Evolutionary conservation across 768 basidiomycete genomes (phyloP), one percentile per base, ranked within the genome.

Genomic region (Suillus decipiens): DNA sequence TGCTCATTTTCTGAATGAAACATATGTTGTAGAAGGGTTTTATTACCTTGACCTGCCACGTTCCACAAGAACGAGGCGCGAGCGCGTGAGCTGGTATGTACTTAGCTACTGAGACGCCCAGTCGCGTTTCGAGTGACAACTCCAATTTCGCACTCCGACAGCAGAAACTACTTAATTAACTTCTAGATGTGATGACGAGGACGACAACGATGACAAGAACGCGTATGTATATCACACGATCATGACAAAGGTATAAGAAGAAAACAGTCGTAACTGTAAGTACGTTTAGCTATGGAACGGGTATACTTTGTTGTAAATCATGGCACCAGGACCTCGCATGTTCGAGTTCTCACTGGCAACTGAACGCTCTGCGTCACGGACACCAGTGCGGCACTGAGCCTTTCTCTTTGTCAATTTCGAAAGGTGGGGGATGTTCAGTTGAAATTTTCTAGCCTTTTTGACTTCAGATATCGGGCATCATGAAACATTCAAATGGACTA

Each of bases 41-140:
- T 2, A 50, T 36, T 31, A 64, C 48, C 61, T 67, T 61, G 60
- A 58, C 11, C 58, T 68, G 22, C 36, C 60, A 61, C 57, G 67
- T 61, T 59, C 53, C 61, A 53, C 47, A 50, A 60, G 54, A 69
- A 66, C 62, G 68, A 69, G 68, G 68, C 65, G 37, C 63, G 56
- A 68, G 54, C 68, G 65, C 65, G 66, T 62, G 50, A 48, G n/a
- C 59, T 24, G 50, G 59, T 60, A 60, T n/a, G 31, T 60, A 53
- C 51, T 53, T 53, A 33, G 59, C 59, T 56, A 14, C 34, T 37
- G 22, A 24, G 17, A 19, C 55, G 17, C 37, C 51, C 55, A 28
- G 37, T 39, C 55, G 55, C 55, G 55, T 39, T 56, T 56, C 50
- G 50, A 19, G 22, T 24, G 39, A 41, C 39, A 57, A 39, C 55